Evolutionary conservation across 2,329 filamentous ascomycete genomes (phyloP).

Genomic region (Macrophomina phaseolina): DNA sequence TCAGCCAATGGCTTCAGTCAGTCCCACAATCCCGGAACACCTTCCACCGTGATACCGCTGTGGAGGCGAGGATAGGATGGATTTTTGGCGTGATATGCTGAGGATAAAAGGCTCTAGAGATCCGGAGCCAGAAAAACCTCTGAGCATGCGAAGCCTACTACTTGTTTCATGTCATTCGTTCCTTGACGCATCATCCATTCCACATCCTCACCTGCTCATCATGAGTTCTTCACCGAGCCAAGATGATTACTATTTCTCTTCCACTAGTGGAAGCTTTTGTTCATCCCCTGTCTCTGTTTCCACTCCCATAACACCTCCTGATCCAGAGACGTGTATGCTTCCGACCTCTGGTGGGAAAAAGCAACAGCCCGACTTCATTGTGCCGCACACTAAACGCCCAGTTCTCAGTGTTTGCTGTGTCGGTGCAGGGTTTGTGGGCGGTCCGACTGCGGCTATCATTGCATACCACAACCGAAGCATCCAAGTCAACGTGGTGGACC

Average conservation of each 20-base stretch:
- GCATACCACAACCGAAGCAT: conserved; percentile 75
- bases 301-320: not conserved
- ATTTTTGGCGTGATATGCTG: not conserved
- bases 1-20: not conserved
- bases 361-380: not conserved
- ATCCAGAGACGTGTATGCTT: conserved; percentile 5
- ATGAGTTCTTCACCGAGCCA: not conserved
- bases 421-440: conserved; percentile 77
- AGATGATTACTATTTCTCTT: not conserved
- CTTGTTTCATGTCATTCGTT: not conserved
- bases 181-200: not conserved
- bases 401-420: conserved; percentile 66
- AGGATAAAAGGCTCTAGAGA: not conserved
- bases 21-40: too few species aligned
- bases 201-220: not conserved
- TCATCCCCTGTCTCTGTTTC: not conserved
- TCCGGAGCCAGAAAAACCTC: too few species aligned
- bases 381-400: not conserved
- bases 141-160: too few species aligned
- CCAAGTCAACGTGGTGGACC: conserved; percentile 76
- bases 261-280: not conserved
- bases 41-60: not conserved
- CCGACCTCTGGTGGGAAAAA: not conserved
- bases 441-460: conserved; percentile 76
- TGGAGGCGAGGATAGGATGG: not conserved